A percentile compares a stretch with the other conserved stretches of the same genome.
Evolutionary conservation across 148 eudicot genomes (phyloP).

Genomic region (Nyssa sinensis): DNA sequence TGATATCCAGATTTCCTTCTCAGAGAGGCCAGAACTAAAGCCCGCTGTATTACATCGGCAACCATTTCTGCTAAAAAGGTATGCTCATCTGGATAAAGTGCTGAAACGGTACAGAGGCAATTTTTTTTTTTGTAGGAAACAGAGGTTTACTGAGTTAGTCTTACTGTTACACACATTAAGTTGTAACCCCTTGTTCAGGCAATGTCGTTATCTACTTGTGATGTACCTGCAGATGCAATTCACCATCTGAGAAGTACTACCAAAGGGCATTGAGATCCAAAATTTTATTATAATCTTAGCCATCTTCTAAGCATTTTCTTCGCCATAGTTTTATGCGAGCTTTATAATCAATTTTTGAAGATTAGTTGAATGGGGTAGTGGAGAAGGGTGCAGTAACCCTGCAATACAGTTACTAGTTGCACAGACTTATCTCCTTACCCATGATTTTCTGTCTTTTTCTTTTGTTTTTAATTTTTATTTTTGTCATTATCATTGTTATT

Average conservation of each 20-base stretch:
- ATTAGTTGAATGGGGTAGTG: background rate
- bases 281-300: background rate
- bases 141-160: background rate
- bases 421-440: background rate
- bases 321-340: too few species aligned
- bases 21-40: slow-evolving; percentile 54
- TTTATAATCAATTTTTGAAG: background rate
- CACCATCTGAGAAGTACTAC: background rate
- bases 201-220: too few species aligned
- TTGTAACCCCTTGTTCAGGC: background rate
- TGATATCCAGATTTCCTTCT: slow-evolving; percentile 44
- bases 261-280: too few species aligned
- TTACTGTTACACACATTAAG: background rate
- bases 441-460: background rate
- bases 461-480: too few species aligned
- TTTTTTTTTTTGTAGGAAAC: background rate
- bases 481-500: background rate
- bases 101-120: background rate
- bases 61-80: slow-evolving; percentile 54
- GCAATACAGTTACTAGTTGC: background rate
- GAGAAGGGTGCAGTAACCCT: background rate
- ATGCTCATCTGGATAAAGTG: background rate
- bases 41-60: slow-evolving; percentile 34
- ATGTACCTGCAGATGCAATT: background rate
- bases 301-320: background rate